These are phyloP conservation scores for Trametes pubescens DNA, from an alignment of 1,284 basidiomycete species.

Conservation along the genomic window DNA sequence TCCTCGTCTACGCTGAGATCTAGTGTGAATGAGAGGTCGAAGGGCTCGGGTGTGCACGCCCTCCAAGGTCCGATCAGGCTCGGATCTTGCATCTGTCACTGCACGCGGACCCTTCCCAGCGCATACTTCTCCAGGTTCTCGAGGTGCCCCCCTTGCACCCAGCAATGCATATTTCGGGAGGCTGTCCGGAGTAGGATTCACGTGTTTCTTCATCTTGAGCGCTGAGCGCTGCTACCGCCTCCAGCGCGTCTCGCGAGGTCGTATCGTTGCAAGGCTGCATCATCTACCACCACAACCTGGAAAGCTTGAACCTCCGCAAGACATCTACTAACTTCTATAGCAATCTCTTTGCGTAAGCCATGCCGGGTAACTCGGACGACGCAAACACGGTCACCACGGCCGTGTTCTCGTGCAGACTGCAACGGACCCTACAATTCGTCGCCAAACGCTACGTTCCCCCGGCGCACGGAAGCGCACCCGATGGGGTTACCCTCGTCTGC, in stretches of 20 bases:
- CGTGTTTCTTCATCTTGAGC: no score
- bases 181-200: neutral
- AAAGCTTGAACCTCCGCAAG: neutral
- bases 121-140: neutral
- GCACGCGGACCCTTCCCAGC: neutral
- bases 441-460: neutral
- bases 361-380: neutral
- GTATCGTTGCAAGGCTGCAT: no score
- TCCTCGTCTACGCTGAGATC: no score
- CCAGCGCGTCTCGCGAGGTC: no score
- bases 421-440: neutral
- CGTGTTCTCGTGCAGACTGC: neutral
- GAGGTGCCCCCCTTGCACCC: neutral
- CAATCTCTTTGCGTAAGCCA: no score
- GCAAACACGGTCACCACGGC: neutral
- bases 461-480: neutral
- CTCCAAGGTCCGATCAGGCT: neutral
- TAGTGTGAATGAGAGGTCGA: no score
- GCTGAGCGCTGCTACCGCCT: no score
- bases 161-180: neutral
- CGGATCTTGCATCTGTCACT: neutral
- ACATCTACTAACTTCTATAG: neutral
- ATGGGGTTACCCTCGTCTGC: neutral
- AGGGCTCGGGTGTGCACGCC: no score
- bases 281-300: no score